Base-by-base conservation (phyloP, 2,329 filamentous ascomycete genomes). In the Thielaviopsis populi region DNA sequence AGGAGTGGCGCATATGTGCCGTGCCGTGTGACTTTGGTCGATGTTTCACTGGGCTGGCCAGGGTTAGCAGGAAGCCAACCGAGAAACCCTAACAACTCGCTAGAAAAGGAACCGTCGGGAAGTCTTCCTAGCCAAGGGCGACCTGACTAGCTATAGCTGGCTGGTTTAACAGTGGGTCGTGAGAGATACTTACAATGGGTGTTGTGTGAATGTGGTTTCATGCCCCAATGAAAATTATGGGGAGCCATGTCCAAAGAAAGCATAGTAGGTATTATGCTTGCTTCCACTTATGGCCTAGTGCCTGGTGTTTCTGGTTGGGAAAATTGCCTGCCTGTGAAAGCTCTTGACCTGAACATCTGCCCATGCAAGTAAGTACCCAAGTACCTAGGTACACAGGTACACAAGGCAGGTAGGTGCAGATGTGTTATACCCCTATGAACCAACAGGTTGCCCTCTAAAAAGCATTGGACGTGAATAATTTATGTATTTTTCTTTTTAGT, bases 301-400 rank as follows among this genome's bases (percentile, higher is more conserved):
- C 50, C 30, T 19, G 58, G 65, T 66, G 62, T 27, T 61, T 61
- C 62, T 59, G 62, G 65, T 64, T 66, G 65, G 58, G 61, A 66
- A 58, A 63, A 43, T 24, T 46, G 48, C 61, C 56, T 43, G 58
- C 42, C 48, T 65, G 54, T 46, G 37, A 24, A 42, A 61, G 58
- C 48, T 61, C 53, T 53, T 59, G 42, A 37, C 42, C n/a, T 46
- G 17, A 46, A 46, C 50, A 33, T 56, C 50, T 56, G 27, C 30
- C 53, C 53, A 37, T 27, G 10, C 30, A 37, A 37, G 30, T 30
- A 33, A 7, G 30, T 33, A 33, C 30, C 3, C 33, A 37, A 37
- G 8, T 33, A 33, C 50, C 10, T n/a, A 56, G 19, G 30, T 30
- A 33, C 46, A 50, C 22, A 48, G 46, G 19, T 50, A 50, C 46